Conservation (phyloP, 495 filamentous ascomycete species). For the Tuber melanosporum region DNA sequence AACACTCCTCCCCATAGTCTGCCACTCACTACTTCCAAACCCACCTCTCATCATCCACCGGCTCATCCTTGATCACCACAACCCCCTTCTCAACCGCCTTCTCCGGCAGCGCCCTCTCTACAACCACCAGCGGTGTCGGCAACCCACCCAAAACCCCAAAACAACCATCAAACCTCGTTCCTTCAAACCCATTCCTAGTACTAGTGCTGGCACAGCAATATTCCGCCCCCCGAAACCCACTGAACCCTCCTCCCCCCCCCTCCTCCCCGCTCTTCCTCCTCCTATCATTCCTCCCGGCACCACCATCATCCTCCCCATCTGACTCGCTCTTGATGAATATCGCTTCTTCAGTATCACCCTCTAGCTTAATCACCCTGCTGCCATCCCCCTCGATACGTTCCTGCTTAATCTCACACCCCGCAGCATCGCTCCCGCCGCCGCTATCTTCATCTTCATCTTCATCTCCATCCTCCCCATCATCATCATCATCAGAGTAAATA, state of each 20-base stretch:
- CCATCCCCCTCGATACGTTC: constrained; percentile 8
- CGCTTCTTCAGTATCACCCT: constrained; percentile 2
- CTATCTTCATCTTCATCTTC: not conserved
- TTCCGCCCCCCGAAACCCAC: not conserved
- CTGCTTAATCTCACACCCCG: not conserved
- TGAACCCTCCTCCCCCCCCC: not conserved
- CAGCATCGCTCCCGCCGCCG: not conserved
- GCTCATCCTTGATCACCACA: constrained; percentile 13
- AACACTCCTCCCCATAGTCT: not conserved
- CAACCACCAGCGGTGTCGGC: not conserved
- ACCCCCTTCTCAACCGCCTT: constrained; percentile 12
- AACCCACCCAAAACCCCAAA: not conserved
- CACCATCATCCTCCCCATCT: not conserved
- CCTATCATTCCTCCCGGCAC: not conserved
- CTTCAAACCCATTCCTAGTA: not conserved
- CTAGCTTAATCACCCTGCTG: not conserved
- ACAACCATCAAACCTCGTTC: not conserved
- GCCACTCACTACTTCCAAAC: constrained; percentile 15
- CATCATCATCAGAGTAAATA: constrained; percentile 10
- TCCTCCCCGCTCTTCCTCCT: constrained; percentile 5
- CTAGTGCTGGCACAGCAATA: not conserved
- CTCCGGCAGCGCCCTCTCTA: not conserved
- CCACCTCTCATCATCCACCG: constrained; percentile 20
- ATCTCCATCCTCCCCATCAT: constrained; percentile 4
- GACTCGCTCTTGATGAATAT: constrained; percentile 8